These are phyloP conservation scores for Talaromyces proteolyticus DNA, from an alignment of 495 filamentous ascomycete species.

Conservation along the genomic window DNA sequence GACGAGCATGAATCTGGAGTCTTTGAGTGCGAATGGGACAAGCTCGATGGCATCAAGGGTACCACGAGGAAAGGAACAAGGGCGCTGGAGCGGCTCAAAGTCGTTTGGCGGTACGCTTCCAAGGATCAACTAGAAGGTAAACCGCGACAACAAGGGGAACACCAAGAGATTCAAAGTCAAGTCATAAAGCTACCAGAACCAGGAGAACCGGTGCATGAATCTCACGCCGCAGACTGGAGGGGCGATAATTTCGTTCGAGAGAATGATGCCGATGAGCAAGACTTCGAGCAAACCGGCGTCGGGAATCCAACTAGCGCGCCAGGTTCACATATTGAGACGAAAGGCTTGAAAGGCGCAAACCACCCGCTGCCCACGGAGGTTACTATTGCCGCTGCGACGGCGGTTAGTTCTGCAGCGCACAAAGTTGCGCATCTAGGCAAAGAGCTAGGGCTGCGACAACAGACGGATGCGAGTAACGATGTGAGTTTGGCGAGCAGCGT, in stretches of 20 bases:
- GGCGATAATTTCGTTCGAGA: slow-evolving; percentile 39
- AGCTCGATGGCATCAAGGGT: slow-evolving; percentile 73
- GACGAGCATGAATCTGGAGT: slow-evolving; percentile 55
- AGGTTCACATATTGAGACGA: too few species aligned
- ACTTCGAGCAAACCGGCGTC: not conserved
- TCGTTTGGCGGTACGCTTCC: slow-evolving; percentile 67
- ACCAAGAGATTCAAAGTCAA: slow-evolving; percentile 12
- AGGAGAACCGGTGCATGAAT: slow-evolving; percentile 62
- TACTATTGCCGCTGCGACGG: slow-evolving; percentile 7
- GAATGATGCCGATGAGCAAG: slow-evolving; percentile 5
- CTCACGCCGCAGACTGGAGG: slow-evolving; percentile 65
- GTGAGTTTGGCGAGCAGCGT: slow-evolving; percentile 62
- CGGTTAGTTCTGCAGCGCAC: slow-evolving; percentile 10
- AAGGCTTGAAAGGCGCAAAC: not conserved
- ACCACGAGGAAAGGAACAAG: slow-evolving; percentile 70
- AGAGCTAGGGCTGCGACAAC: slow-evolving; percentile 59
- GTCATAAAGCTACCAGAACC: slow-evolving; percentile 53
- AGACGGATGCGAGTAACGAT: slow-evolving; percentile 52
- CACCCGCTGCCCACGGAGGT: not conserved
- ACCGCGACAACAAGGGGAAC: slow-evolving; percentile 15
- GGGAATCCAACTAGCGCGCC: too few species aligned
- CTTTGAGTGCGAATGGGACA: slow-evolving; percentile 61
- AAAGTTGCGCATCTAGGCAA: slow-evolving; percentile 31
- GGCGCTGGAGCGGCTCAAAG: slow-evolving; percentile 77
- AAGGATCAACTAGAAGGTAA: slow-evolving; percentile 14